These are phyloP conservation scores for Aphanomyces cochlioides DNA, from an alignment of 352 stramenopile genomes.

Conservation along the genomic window DNA sequence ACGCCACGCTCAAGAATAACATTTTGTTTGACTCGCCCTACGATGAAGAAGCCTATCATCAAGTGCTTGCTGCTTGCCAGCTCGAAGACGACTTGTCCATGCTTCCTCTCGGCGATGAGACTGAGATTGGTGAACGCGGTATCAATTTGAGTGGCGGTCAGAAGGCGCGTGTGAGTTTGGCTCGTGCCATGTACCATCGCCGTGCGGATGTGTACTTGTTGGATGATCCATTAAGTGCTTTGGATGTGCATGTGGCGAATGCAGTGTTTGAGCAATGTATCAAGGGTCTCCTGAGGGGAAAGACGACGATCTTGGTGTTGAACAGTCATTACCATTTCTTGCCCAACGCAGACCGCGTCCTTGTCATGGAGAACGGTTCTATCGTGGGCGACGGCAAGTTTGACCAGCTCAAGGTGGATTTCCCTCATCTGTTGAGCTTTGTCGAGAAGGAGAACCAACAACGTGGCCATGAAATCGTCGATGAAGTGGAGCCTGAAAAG, in stretches of 20 bases:
- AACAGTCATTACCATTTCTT: constrained; percentile 50
- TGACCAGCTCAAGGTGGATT: constrained; percentile 32
- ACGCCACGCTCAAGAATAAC: constrained; percentile 40
- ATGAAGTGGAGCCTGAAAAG: constrained; percentile 32
- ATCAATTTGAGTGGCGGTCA: constrained; percentile 85
- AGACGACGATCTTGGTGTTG: constrained; percentile 43
- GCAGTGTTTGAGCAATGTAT: constrained; percentile 42
- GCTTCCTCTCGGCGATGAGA: constrained; percentile 79
- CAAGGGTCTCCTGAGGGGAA: constrained; percentile 35
- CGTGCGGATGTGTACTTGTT: constrained; percentile 52
- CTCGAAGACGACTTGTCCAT: constrained; percentile 87
- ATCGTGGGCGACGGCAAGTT: constrained; percentile 41
- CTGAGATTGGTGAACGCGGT: constrained; percentile 62
- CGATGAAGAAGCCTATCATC: constrained; percentile 47
- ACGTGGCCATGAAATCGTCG: neutral
- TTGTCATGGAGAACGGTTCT: constrained; percentile 41
- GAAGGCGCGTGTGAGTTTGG: constrained; percentile 62
- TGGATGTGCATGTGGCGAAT: constrained; percentile 52
- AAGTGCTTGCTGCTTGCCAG: constrained; percentile 69
- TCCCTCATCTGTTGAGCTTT: constrained; percentile 36
- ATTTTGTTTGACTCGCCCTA: constrained; percentile 47
- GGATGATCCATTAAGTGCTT: constrained; percentile 59
- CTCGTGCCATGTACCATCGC: constrained; percentile 51
- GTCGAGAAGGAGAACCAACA: constrained; percentile 13
- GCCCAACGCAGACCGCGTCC: constrained; percentile 38